phyloP scores from a whole-genome alignment of 805 yeast genomes.

The Suhomyces sp. region DNA sequence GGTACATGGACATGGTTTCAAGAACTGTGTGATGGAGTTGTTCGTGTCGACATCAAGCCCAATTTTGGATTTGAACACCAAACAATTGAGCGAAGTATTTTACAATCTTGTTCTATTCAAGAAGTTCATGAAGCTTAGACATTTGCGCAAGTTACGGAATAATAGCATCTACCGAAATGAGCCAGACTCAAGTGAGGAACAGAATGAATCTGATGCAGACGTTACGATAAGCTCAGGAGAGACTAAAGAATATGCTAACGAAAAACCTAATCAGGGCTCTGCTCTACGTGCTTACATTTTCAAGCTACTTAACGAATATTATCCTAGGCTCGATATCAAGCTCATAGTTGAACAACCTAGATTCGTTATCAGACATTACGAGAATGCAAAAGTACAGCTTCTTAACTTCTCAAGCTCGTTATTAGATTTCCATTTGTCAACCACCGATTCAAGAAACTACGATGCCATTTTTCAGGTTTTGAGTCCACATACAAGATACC shows the following conservation, averaged over 20 bases:
- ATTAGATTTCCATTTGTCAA: conserved; percentile 31
- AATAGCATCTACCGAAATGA: not conserved
- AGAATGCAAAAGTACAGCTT: conserved; percentile 18
- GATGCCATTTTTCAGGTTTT: conserved; percentile 33
- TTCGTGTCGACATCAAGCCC: conserved; percentile 39
- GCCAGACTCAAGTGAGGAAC: not conserved
- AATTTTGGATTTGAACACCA: conserved; percentile 34
- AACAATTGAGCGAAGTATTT: conserved; percentile 28
- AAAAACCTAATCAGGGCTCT: not conserved
- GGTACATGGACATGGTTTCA: conserved; percentile 34
- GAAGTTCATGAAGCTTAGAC: conserved; percentile 24
- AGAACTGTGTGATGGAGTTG: conserved; percentile 35
- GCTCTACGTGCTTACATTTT: conserved; percentile 12
- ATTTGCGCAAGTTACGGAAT: conserved; percentile 9
- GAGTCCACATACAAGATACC: conserved; percentile 30
- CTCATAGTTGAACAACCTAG: conserved; percentile 34
- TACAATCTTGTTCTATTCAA: conserved; percentile 31
- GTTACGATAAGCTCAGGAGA: not conserved
- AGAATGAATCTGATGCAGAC: not conserved
- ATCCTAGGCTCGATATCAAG: conserved; percentile 27
- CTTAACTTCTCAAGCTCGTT: conserved; percentile 34
- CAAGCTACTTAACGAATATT: conserved; percentile 27
- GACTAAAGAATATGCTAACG: not conserved
- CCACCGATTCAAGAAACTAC: conserved; percentile 31
- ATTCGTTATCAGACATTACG: conserved; percentile 23